Base-by-base conservation (phyloP, 768 basidiomycete genomes). In the Serendipita sp. region DNA sequence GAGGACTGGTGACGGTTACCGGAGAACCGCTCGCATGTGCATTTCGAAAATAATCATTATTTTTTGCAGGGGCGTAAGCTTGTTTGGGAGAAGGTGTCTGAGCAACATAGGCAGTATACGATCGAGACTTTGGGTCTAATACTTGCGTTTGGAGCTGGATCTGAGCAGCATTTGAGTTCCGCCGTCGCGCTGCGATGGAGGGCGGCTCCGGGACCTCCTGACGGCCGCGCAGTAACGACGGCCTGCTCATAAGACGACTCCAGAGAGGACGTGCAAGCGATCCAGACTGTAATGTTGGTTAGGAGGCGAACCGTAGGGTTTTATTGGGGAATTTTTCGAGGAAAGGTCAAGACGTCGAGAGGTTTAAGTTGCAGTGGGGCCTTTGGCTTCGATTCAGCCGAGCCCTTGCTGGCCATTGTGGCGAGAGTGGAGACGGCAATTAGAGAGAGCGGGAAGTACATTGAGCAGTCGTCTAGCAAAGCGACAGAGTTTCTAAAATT, bases 171-270 rank as follows among this genome's bases (percentile, higher is more conserved):
- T 31, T 60, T n/a, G 55, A 60, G 36, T 60, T 60, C 34, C 55
- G 27, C 10, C 55, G 55, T n/a, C 55, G 55, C 16, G 55, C 55
- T 29, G 55, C 55, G 55, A 60, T 60, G n/a, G 55, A 60, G 16
- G 55, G 55, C 55, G 55, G 55, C 55, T 60, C 55, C 16, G 55
- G 55, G 36, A 60, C 55, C 33, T 60, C 55, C 34, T 60, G 55
- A n/a, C 55, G 55, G 27, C 55, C 55, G 16, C 55, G 55, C 27
- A 60, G 33, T 8, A 27, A 60, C 27, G 27, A n/a, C 27, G 55
- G 55, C 55, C 55, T 60, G 55, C 55, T 60, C 55, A 60, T 60
- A 60, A 34, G 55, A 60, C 11, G 34, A 37, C 16, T 31, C 55
- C 27, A 33, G 55, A 60, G 8, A 5, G 18, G n/a, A 18, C 6